phyloP scores from a whole-genome alignment of 176 grass and related monocot species.

The Poa annua region DNA sequence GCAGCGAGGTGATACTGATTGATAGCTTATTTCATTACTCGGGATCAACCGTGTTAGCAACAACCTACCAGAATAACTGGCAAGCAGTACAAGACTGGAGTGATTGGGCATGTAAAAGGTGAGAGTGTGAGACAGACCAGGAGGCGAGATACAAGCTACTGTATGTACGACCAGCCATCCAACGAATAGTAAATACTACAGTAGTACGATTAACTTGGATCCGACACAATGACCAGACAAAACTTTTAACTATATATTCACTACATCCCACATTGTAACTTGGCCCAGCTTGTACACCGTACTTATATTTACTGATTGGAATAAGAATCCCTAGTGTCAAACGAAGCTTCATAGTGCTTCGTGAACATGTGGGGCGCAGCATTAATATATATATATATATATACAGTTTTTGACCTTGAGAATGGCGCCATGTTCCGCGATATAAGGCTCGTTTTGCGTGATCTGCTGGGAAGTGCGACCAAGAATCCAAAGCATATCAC shows the following conservation, averaged over 20 bases:
- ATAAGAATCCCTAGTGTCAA: neutral
- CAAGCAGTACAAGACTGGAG: neutral
- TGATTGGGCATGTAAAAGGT: no score
- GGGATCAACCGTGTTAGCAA: neutral
- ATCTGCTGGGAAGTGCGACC: neutral
- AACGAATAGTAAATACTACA: neutral
- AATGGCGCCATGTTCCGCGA: constrained; percentile 24
- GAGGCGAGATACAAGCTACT: neutral
- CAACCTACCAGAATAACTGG: neutral
- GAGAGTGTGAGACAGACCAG: neutral
- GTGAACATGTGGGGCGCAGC: constrained; percentile 28
- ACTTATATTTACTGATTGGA: neutral
- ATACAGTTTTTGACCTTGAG: constrained; percentile 19
- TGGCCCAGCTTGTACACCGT: neutral
- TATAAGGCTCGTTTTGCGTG: constrained; percentile 34
- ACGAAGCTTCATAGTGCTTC: constrained; percentile 24
- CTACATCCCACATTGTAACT: constrained; percentile 15
- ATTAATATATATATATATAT: neutral
- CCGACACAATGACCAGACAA: constrained; percentile 19
- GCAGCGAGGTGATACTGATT: neutral
- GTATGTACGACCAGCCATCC: constrained; percentile 11
- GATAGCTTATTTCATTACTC: neutral
- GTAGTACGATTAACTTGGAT: constrained; percentile 21
- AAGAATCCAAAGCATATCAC: constrained; percentile 7
- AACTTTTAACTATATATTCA: constrained; percentile 8